These are phyloP conservation scores for Septoria linicola DNA, from an alignment of 2,329 filamentous ascomycete species.

Conservation along the genomic window DNA sequence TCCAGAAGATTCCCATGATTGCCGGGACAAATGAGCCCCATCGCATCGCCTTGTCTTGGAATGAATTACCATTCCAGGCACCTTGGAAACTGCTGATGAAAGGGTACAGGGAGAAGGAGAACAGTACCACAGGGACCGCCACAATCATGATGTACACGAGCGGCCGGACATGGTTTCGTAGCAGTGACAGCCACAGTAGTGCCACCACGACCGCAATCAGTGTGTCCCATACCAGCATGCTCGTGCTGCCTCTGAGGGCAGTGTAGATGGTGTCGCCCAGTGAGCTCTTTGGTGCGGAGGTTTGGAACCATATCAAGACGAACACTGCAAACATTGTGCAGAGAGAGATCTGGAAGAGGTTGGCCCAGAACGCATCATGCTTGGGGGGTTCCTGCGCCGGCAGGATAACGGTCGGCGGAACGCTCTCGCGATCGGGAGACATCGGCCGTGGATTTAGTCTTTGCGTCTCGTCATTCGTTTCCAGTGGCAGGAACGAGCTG, in stretches of 20 bases:
- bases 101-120: slow-evolving; percentile 88
- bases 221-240: slow-evolving; percentile 87
- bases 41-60: slow-evolving; percentile 89
- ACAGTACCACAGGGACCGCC: slow-evolving; percentile 79
- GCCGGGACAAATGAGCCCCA: slow-evolving; percentile 79
- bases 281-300: slow-evolving; percentile 69
- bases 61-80: slow-evolving; percentile 65
- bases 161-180: slow-evolving; percentile 84
- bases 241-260: slow-evolving; percentile 79
- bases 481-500: slow-evolving; percentile 50
- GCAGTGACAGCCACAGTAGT: slow-evolving; percentile 81
- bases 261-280: slow-evolving; percentile 94
- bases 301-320: slow-evolving; percentile 86
- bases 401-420: slow-evolving; percentile 57
- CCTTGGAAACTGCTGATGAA: slow-evolving; percentile 87
- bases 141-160: slow-evolving; percentile 78
- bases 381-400: slow-evolving; percentile 68
- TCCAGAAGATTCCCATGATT: slow-evolving; percentile 71
- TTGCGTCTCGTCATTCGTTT: slow-evolving; percentile 53
- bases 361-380: slow-evolving; percentile 90
- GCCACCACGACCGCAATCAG: slow-evolving; percentile 86
- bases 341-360: slow-evolving; percentile 80
- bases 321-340: slow-evolving; percentile 85
- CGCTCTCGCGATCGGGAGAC: slow-evolving; percentile 54
- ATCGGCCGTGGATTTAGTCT: slow-evolving; percentile 47